Base-by-base conservation (phyloP, 1,139 yeast species). In the Pichiaceae sp. region DNA sequence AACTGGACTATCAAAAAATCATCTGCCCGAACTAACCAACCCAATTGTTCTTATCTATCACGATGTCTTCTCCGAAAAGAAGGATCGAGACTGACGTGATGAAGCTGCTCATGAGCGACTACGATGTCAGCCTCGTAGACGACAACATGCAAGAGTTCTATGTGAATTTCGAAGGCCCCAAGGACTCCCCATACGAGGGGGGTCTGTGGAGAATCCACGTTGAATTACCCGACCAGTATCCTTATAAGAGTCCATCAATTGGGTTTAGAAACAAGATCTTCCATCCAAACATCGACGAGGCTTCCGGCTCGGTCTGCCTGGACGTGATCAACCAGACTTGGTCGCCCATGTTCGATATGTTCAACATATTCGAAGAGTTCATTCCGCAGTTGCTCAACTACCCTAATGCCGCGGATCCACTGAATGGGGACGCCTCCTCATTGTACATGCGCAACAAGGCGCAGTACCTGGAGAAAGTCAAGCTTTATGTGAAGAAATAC, bases 321-420 rank as follows among this genome's bases (percentile, higher is more conserved):
- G 98, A 91, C 56, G 98, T 91, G 26, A 89, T 91, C 48, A 91
- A 91, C 59, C 96, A 91, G 55, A 87, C 97, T 1, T 91, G 98
- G 98, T 83, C 95, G 32, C 98, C 98, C 2, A 84, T 91, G 89
- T 91, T 87, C 66, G 97, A 91, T 36, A 70, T 89, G 49, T 68
- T 81, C 48, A 91, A 91, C 57, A 85, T 91, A 29, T 87, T 91
- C 57, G 97, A 91, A 54, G 82, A 87, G 54, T 91, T 91, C 63
- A 64, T 91, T 46, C 98, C 98, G 11, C 98, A 93, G 52, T 65
- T 91, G 42, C 66, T 91, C 44, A 73, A 93, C 42, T 91, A 91
- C 54, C 97, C 97, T 19, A 91, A 91, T 53, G 93, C 97, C 1
- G 70, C 91, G 24, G 98, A 91, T 57, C 98, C 98, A 1, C 68